phyloP scores from a whole-genome alignment of 2,329 filamentous ascomycete species.

The Falciphora oryzae region DNA sequence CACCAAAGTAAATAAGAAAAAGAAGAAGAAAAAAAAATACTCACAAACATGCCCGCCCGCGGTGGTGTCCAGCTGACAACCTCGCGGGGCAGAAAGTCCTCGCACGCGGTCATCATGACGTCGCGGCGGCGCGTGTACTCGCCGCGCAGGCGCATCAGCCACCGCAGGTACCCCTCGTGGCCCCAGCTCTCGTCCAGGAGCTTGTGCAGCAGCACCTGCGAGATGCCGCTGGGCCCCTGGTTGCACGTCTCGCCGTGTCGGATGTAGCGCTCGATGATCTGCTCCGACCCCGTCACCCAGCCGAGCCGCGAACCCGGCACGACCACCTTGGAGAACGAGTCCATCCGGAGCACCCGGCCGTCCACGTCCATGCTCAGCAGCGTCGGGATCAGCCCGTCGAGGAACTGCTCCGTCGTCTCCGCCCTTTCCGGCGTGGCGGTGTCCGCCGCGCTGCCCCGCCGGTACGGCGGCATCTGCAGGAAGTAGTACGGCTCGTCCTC shows the following conservation, averaged over 20 bases:
- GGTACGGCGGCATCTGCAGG: conserved; percentile 78
- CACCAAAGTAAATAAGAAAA: too few species aligned
- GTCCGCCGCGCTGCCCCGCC: conserved; percentile 43
- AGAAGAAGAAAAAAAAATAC: conserved; percentile 28
- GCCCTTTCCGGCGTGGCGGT: not conserved
- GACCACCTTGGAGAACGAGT: conserved; percentile 90
- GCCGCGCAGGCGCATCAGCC: conserved; percentile 75
- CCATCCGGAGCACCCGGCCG: conserved; percentile 82
- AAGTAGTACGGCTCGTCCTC: conserved; percentile 97
- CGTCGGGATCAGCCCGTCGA: conserved; percentile 66
- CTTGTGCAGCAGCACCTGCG: conserved; percentile 76
- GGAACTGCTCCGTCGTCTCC: conserved; percentile 54
- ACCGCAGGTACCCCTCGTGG: conserved; percentile 80
- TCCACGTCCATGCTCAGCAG: conserved; percentile 77
- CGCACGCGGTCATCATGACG: conserved; percentile 71
- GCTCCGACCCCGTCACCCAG: conserved; percentile 83
- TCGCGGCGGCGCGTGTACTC: conserved; percentile 79
- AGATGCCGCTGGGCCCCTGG: conserved; percentile 80
- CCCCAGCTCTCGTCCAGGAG: conserved; percentile 88
- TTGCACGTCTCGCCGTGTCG: conserved; percentile 78
- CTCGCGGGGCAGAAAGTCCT: conserved; percentile 65
- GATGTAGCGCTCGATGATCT: conserved; percentile 76
- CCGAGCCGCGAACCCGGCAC: conserved; percentile 75
- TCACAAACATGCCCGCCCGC: conserved; percentile 88
- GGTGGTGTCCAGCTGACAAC: conserved; percentile 77